Conservation (phyloP, 2,329 filamentous ascomycete genomes). For the Paecilomyces sp. region DNA sequence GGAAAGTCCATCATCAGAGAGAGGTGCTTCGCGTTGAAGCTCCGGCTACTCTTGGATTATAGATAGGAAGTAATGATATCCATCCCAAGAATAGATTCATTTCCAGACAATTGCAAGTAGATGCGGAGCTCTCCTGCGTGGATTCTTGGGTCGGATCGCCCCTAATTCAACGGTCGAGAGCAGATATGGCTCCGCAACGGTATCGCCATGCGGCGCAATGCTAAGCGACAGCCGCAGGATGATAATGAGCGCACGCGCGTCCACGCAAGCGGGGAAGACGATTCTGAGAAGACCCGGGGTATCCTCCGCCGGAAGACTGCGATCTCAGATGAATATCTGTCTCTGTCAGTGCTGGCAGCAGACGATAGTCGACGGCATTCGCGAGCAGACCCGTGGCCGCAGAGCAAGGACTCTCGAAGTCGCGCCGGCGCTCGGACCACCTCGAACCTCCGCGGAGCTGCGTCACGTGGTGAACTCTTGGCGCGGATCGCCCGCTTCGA, state of each 20-base stretch:
- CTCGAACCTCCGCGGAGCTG: constrained; percentile 3
- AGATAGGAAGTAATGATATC: constrained; percentile 17
- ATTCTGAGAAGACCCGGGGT: background rate
- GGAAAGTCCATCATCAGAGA: constrained; percentile 37
- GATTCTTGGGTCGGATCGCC: constrained; percentile 3
- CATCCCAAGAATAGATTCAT: constrained; percentile 23
- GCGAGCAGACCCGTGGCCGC: background rate
- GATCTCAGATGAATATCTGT: background rate
- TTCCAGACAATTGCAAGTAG: constrained; percentile 15
- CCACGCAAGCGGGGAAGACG: background rate
- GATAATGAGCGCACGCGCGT: background rate
- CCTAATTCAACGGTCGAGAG: background rate
- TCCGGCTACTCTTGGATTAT: constrained; percentile 16
- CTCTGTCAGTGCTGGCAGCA: background rate
- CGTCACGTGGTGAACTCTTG: constrained; percentile 10
- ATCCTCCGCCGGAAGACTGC: background rate
- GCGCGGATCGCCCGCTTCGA: constrained; percentile 4
- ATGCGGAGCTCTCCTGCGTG: background rate
- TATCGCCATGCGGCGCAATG: constrained; percentile 8
- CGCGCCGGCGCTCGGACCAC: constrained; percentile 4
- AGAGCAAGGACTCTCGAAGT: background rate
- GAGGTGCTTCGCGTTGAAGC: constrained; percentile 16
- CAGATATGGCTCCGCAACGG: constrained; percentile 7
- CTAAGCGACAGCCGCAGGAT: background rate
- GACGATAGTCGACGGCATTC: background rate